phyloP scores from a whole-genome alignment of 2,329 filamentous ascomycete species.

The Fusarium falciforme region DNA sequence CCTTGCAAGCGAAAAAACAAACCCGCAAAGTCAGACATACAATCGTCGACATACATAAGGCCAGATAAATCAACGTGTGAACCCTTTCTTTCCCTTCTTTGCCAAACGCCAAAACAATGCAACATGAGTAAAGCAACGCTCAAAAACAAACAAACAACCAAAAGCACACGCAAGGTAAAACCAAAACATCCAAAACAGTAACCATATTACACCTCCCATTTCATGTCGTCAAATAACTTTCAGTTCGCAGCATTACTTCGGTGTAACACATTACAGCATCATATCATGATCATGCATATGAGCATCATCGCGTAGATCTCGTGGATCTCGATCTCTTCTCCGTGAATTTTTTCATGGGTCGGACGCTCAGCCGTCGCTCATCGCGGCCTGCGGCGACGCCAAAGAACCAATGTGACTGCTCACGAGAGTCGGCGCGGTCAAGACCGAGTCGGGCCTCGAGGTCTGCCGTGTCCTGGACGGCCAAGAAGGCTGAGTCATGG shows the following conservation, averaged over 20 bases:
- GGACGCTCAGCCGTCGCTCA: slow-evolving; percentile 57
- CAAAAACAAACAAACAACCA: slow-evolving; percentile 7
- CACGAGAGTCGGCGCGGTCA: slow-evolving; percentile 54
- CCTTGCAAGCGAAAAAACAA: neutral
- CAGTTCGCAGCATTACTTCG: neutral
- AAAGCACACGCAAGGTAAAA: slow-evolving; percentile 3
- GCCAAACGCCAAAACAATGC: slow-evolving; percentile 37
- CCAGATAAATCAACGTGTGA: slow-evolving; percentile 6
- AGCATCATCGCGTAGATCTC: slow-evolving; percentile 43
- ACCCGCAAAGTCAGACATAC: slow-evolving; percentile 4
- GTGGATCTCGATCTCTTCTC: slow-evolving; percentile 50
- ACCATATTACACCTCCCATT: slow-evolving; percentile 1
- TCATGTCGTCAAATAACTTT: slow-evolving; percentile 18
- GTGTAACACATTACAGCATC: slow-evolving; percentile 29
- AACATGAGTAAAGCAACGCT: slow-evolving; percentile 14
- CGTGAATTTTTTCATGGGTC: slow-evolving; percentile 58
- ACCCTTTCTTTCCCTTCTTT: slow-evolving; percentile 18
- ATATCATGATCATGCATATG: slow-evolving; percentile 14
- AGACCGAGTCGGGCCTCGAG: slow-evolving; percentile 76
- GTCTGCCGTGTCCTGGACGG: slow-evolving; percentile 73
- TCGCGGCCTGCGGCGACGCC: slow-evolving; percentile 55
- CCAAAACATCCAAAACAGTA: neutral
- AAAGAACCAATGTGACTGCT: slow-evolving; percentile 65
- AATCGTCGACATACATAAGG: slow-evolving; percentile 10
- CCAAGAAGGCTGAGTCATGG: slow-evolving; percentile 78